phyloP scores from a whole-genome alignment of 192 early-diverging fungal genomes.

The Entomortierella beljakovae region DNA sequence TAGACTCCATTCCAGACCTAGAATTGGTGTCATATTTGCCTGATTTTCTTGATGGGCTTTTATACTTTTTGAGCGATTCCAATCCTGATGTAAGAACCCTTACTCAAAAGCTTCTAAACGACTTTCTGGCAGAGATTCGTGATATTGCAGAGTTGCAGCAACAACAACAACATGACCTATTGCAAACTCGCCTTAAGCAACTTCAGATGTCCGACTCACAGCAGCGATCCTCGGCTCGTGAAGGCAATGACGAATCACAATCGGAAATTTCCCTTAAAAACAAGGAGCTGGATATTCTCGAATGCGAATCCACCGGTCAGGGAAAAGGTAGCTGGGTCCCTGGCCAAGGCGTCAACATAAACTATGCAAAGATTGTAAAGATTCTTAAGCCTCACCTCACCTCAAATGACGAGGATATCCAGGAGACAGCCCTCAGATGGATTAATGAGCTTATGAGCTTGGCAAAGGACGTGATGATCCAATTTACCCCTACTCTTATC shows the following conservation, averaged over 20 bases:
- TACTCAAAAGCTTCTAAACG: conserved; percentile 84
- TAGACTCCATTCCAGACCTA: conserved; percentile 94
- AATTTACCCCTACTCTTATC: conserved; percentile 84
- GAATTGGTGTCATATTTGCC: conserved; percentile 94
- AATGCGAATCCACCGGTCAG: conserved; percentile 57
- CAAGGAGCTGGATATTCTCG: conserved; percentile 16
- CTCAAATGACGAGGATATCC: conserved; percentile 87
- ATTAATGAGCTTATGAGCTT: conserved; percentile 89
- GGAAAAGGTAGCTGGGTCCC: conserved; percentile 74
- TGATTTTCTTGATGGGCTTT: conserved; percentile 92
- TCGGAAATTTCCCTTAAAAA: conserved; percentile 4
- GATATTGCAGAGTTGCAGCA: conserved; percentile 75
- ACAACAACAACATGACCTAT: conserved; percentile 55
- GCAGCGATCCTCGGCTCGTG: conserved; percentile 13
- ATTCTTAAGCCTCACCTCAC: conserved; percentile 89
- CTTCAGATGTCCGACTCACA: conserved; percentile 22
- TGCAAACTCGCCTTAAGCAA: conserved; percentile 46
- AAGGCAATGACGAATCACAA: conserved; percentile 9
- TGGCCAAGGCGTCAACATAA: conserved; percentile 82
- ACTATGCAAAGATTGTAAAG: conserved; percentile 86
- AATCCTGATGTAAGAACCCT: conserved; percentile 89
- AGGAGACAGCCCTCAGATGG: conserved; percentile 93
- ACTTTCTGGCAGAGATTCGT: conserved; percentile 92
- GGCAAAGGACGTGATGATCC: conserved; percentile 85
- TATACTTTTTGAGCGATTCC: conserved; percentile 90